phyloP scores from a whole-genome alignment of 2,329 filamentous ascomycete genomes.

The Alternaria consortialis region DNA sequence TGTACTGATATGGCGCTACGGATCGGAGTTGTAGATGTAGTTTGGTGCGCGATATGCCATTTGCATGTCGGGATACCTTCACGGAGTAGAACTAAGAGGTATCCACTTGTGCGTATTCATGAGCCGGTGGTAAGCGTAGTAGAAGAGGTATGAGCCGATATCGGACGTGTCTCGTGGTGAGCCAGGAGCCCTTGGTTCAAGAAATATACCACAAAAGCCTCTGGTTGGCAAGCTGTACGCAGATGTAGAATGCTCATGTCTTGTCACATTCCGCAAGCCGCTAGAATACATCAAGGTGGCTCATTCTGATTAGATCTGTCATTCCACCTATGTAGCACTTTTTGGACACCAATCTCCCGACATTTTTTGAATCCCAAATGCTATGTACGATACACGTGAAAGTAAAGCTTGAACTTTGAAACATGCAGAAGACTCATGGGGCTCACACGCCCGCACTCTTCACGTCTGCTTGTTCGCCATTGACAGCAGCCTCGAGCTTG shows the following conservation, averaged over 20 bases:
- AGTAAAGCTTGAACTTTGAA: neutral
- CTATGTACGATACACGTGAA: neutral
- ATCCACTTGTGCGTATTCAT: neutral
- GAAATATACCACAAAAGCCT: neutral
- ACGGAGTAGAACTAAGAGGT: neutral
- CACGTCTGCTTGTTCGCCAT: constrained; percentile 33
- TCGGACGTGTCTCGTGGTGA: constrained; percentile 1
- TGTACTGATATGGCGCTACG: neutral
- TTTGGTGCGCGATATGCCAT: neutral
- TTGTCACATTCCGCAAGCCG: neutral
- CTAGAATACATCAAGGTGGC: neutral
- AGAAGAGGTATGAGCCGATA: constrained; percentile 2
- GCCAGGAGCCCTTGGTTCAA: neutral
- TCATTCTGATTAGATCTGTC: neutral
- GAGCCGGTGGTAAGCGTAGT: constrained; percentile 18
- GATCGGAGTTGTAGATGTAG: neutral
- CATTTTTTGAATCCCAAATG: neutral
- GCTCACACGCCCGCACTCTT: constrained; percentile 29
- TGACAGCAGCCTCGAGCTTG: constrained; percentile 41
- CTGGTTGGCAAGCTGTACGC: neutral
- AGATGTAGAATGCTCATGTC: neutral
- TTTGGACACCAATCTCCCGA: neutral
- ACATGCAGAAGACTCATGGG: neutral
- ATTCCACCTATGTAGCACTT: neutral
- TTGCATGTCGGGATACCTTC: neutral